These are phyloP conservation scores for Capsella rubella DNA, from an alignment of 441 rosid species.

Conservation along the genomic window DNA sequence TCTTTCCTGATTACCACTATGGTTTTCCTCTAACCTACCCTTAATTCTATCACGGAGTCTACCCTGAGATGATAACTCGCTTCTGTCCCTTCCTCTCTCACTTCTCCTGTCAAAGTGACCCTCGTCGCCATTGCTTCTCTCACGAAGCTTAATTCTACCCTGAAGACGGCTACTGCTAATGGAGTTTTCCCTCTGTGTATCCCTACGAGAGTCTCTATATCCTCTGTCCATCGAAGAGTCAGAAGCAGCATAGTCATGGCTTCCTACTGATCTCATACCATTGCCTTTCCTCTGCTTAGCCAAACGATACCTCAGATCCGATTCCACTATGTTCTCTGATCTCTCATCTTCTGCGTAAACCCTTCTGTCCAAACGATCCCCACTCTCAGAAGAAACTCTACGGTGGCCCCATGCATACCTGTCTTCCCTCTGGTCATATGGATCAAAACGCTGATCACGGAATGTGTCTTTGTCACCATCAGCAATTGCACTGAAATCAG, in stretches of 20 bases:
- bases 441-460: slow-evolving; percentile 53
- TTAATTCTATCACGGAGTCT: slow-evolving; percentile 70
- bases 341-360: slow-evolving; percentile 53
- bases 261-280: slow-evolving; percentile 76
- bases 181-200: slow-evolving; percentile 57
- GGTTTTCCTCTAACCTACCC: slow-evolving; percentile 58
- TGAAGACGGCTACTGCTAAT: slow-evolving; percentile 66
- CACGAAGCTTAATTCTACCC: slow-evolving; percentile 88
- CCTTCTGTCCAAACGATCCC: slow-evolving; percentile 59
- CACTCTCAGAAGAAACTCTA: slow-evolving; percentile 63
- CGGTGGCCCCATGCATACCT: slow-evolving; percentile 71
- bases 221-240: slow-evolving; percentile 51
- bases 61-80: slow-evolving; percentile 60
- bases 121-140: slow-evolving; percentile 54
- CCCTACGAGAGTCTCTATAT: slow-evolving; percentile 57
- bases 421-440: slow-evolving; percentile 56
- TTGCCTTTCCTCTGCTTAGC: slow-evolving; percentile 71
- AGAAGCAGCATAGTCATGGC: slow-evolving; percentile 55
- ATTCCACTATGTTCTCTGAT: slow-evolving; percentile 55
- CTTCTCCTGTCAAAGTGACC: slow-evolving; percentile 55
- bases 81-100: slow-evolving; percentile 61
- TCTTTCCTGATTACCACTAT: slow-evolving; percentile 50
- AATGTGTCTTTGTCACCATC: slow-evolving; percentile 58
- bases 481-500: slow-evolving; percentile 56
- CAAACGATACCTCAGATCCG: slow-evolving; percentile 79